These are phyloP conservation scores for Pyropia yezoensis DNA, from an alignment of 23 red algal genomes.

Conservation along the genomic window DNA sequence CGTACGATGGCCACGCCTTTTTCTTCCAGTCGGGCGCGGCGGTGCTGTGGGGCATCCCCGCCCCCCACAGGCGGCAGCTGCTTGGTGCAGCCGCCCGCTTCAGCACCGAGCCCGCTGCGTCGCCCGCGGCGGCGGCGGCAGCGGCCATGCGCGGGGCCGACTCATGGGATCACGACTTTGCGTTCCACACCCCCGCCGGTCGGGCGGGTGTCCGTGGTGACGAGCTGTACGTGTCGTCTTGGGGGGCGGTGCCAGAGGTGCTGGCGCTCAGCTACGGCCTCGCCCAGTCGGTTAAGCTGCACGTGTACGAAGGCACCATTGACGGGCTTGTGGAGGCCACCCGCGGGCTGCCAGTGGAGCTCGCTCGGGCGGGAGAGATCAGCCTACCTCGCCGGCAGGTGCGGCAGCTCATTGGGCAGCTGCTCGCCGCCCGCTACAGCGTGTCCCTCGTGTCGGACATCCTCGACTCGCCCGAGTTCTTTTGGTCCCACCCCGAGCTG, in stretches of 20 bases:
- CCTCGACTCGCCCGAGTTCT: constrained; percentile 87
- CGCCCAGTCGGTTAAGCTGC: constrained; percentile 82
- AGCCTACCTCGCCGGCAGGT: constrained; percentile 36
- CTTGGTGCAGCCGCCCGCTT: constrained; percentile 19
- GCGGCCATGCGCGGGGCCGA: constrained; percentile 27
- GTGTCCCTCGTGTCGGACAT: constrained; percentile 90
- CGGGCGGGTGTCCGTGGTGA: constrained; percentile 60
- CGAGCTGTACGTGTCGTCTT: constrained; percentile 53
- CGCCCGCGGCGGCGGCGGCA: neutral
- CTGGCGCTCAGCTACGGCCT: constrained; percentile 90
- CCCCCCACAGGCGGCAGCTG: constrained; percentile 28
- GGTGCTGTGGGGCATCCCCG: constrained; percentile 86
- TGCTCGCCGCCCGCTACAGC: constrained; percentile 76
- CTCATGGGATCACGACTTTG: constrained; percentile 96
- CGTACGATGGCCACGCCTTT: constrained; percentile 54
- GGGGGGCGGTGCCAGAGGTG: constrained; percentile 38
- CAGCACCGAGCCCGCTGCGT: constrained; percentile 5
- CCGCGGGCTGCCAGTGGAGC: constrained; percentile 58
- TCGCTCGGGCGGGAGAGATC: constrained; percentile 67
- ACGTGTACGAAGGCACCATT: constrained; percentile 71
- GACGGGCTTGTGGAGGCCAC: constrained; percentile 71
- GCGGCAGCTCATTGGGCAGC: constrained; percentile 63
- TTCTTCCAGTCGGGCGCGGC: constrained; percentile 80
- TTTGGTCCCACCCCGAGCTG: constrained; percentile 78
- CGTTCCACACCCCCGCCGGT: constrained; percentile 18